Conservation (phyloP, 495 filamentous ascomycete genomes). For the Penicillium verhagenii region DNA sequence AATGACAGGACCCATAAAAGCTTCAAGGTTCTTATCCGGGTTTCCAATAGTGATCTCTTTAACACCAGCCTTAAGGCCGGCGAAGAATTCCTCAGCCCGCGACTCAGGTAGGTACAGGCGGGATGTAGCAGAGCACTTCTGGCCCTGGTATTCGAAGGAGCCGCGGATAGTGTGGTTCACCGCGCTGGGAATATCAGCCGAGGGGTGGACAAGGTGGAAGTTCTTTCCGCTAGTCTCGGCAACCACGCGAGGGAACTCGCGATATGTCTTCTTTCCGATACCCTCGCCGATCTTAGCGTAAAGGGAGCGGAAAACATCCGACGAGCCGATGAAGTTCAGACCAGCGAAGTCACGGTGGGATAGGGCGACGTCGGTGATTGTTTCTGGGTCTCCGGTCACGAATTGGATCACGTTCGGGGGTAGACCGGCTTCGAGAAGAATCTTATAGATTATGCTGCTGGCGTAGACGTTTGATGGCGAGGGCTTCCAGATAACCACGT, state of each 20-base stretch:
- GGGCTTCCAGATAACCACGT: conserved; percentile 89
- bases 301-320: conserved; percentile 74
- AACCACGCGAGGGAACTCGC: conserved; percentile 76
- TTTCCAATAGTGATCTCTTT: conserved; percentile 51
- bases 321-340: conserved; percentile 80
- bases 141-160: conserved; percentile 87
- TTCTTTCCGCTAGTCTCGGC: conserved; percentile 92
- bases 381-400: conserved; percentile 72
- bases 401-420: conserved; percentile 81
- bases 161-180: conserved; percentile 79
- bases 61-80: conserved; percentile 46
- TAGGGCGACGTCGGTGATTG: conserved; percentile 68
- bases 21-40: conserved; percentile 57
- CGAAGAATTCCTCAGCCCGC: conserved; percentile 58
- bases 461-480: conserved; percentile 73
- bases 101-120: conserved; percentile 71
- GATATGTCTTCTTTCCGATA: conserved; percentile 65
- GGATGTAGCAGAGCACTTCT: conserved; percentile 85
- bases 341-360: conserved; percentile 69
- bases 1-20: conserved; percentile 79
- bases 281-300: conserved; percentile 70
- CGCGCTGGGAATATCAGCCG: conserved; percentile 73
- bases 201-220: conserved; percentile 77
- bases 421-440: conserved; percentile 83
- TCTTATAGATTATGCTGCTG: conserved; percentile 74